Base-by-base conservation (phyloP, 169 alveolate genomes). In the Eimeria tenella region DNA sequence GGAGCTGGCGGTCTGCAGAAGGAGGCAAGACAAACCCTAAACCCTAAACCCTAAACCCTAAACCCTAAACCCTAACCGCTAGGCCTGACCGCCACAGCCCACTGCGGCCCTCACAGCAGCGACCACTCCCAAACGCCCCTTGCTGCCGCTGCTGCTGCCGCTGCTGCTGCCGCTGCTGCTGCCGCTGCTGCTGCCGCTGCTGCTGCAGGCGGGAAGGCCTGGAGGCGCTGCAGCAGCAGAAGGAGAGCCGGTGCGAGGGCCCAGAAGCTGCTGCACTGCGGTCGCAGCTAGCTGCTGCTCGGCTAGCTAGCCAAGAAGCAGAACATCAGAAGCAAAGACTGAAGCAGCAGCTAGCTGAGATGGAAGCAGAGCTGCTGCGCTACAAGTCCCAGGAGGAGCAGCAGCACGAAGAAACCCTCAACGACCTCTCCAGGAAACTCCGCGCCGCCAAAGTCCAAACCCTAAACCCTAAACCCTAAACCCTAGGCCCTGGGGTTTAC, bases 11-110 rank as follows among this genome's bases (percentile, higher is more conserved):
- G 13, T 68, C 31, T 68, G 77, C 77, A 68, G n/a, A 68, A 11
- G 49, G 49, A 68, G n/a, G 77, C 77, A 68, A 68, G 77, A 10
- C 77, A 68, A 68, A 68, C 77, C 77, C 77, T 68, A 17, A 13
- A 68, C n/a, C 77, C 77, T 68, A 68, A n/a, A 68, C 49, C 77
- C 77, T 68, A 68, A n/a, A 58, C 68, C 68, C 11, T 17, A 10
- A 58, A 58, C 11, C 21, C 68, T 58, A 17, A 11, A 58, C 21
- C 42, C 42, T 31, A 17, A 11, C 0, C 21, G 4, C 42, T 31
- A 58, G 68, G 3, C 19, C 68, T 58, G 4, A 17, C 68, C 68
- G 68, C 68, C 11, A 31, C 42, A 31, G 42, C 42, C 42, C 42
- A 31, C 42, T 31, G 42, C 42, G 42, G 42, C 42, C 42, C 4